A percentile compares a stretch with the other conserved stretches of the same genome.
phyloP scores from a whole-genome alignment of 805 yeast genomes.

The Candida sithepensis region DNA sequence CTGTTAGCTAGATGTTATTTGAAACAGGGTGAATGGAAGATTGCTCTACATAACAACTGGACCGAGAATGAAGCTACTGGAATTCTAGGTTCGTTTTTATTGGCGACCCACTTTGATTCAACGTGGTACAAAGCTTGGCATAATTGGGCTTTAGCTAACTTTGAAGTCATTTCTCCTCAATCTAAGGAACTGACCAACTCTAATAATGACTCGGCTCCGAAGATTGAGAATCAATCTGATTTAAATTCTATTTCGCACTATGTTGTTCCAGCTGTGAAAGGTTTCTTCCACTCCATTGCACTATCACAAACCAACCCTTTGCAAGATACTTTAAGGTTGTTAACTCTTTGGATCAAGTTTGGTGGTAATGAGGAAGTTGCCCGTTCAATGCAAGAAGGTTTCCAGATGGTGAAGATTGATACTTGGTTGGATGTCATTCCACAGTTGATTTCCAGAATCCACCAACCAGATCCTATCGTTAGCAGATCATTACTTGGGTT shows the following conservation, averaged over 20 bases:
- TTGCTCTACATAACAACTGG: slow-evolving; percentile 78
- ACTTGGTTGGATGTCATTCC: slow-evolving; percentile 96
- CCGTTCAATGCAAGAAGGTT: slow-evolving; percentile 85
- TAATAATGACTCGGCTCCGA: slow-evolving; percentile 9
- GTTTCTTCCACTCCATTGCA: slow-evolving; percentile 92
- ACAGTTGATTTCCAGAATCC: slow-evolving; percentile 92
- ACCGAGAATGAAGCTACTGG: slow-evolving; percentile 67
- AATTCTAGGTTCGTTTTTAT: slow-evolving; percentile 82
- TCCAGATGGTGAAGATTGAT: slow-evolving; percentile 81
- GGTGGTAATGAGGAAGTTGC: slow-evolving; percentile 94
- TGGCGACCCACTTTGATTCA: slow-evolving; percentile 92
- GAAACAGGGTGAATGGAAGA: slow-evolving; percentile 99
- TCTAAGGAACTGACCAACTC: slow-evolving; percentile 22
- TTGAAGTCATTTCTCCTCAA: slow-evolving; percentile 79
- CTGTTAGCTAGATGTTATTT: slow-evolving; percentile 89
- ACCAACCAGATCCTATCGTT: slow-evolving; percentile 87
- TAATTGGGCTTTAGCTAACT: slow-evolving; percentile 98
- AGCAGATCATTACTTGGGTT: slow-evolving; percentile 75
- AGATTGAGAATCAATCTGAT: slow-evolving; percentile 28
- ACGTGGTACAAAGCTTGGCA: slow-evolving; percentile 99
- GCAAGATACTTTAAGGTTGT: slow-evolving; percentile 85
- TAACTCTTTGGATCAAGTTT: slow-evolving; percentile 93
- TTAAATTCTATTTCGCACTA: slow-evolving; percentile 72
- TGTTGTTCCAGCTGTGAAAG: slow-evolving; percentile 93
- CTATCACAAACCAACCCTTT: slow-evolving; percentile 81